phyloP scores from a whole-genome alignment of 1,284 basidiomycete genomes.

The Boletus hoseneyae region DNA sequence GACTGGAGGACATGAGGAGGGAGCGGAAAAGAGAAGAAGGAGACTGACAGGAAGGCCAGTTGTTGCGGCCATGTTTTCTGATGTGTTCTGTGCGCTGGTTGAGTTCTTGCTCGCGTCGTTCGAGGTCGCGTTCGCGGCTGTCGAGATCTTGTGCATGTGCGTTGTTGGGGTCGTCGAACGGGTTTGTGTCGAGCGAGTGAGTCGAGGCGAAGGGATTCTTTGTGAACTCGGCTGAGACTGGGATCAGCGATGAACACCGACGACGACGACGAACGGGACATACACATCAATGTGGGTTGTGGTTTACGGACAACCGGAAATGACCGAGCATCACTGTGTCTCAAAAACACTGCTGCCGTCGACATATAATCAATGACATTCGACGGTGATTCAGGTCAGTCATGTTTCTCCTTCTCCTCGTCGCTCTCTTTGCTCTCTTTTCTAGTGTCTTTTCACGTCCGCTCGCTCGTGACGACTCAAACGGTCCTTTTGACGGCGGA shows the following conservation, averaged over 20 bases:
- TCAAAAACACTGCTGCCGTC: too few species aligned
- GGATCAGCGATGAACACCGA: slow-evolving; percentile 6
- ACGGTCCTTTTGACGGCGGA: slow-evolving; percentile 36
- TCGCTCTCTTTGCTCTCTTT: slow-evolving; percentile 50
- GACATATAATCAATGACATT: too few species aligned
- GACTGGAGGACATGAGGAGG: slow-evolving; percentile 49
- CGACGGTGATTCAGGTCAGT: background rate
- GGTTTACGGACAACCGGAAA: slow-evolving; percentile 5
- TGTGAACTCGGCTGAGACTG: slow-evolving; percentile 38
- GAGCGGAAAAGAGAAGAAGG: slow-evolving; percentile 9
- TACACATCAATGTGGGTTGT: slow-evolving; percentile 20
- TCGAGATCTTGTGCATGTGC: slow-evolving; percentile 59
- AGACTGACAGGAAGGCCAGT: slow-evolving; percentile 81
- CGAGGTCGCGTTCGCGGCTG: slow-evolving; percentile 76
- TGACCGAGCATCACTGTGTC: slow-evolving; percentile 17
- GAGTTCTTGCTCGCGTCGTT: slow-evolving; percentile 72
- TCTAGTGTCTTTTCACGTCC: slow-evolving; percentile 37
- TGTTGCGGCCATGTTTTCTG: slow-evolving; percentile 78
- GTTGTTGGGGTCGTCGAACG: slow-evolving; percentile 71
- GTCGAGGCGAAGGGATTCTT: slow-evolving; percentile 81
- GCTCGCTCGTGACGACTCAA: background rate
- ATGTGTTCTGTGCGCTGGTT: slow-evolving; percentile 67
- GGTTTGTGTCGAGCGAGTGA: slow-evolving; percentile 79
- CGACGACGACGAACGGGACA: background rate
- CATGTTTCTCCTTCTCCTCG: slow-evolving; percentile 46